Evolutionary conservation across 768 basidiomycete genomes (phyloP).

Genomic region (Kwoniella dejecticola): DNA sequence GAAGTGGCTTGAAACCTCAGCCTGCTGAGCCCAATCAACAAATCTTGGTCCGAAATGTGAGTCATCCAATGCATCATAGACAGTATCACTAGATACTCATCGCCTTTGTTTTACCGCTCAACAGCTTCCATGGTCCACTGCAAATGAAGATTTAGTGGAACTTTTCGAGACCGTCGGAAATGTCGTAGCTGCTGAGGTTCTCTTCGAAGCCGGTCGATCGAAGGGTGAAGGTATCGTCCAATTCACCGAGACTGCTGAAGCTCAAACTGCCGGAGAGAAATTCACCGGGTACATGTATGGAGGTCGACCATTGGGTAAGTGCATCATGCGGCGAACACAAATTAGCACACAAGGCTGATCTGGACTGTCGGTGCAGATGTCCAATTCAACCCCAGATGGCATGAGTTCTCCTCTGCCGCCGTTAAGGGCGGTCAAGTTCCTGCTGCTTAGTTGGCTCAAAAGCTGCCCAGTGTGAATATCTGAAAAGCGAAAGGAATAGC

Average conservation of each 20-base stretch:
- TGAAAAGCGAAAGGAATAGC: too few relatives aligned
- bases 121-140: slow-evolving; percentile 97
- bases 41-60: slow-evolving; percentile 96
- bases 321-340: not conserved
- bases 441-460: slow-evolving; percentile 23
- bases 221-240: slow-evolving; percentile 97
- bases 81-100: too few relatives aligned
- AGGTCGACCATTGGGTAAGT: slow-evolving; percentile 77
- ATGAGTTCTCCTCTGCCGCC: slow-evolving; percentile 83
- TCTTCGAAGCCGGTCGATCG: slow-evolving; percentile 87
- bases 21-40: slow-evolving; percentile 85
- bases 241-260: slow-evolving; percentile 81
- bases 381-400: slow-evolving; percentile 93
- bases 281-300: slow-evolving; percentile 96
- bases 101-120: too few relatives aligned
- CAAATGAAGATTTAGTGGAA: slow-evolving; percentile 97
- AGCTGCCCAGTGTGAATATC: too few relatives aligned
- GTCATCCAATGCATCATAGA: slow-evolving; percentile 58
- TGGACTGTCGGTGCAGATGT: slow-evolving; percentile 63
- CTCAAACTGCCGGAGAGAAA: slow-evolving; percentile 95
- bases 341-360: not conserved
- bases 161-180: slow-evolving; percentile 96
- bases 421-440: slow-evolving; percentile 67
- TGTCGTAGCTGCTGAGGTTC: slow-evolving; percentile 90
- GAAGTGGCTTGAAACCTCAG: slow-evolving; percentile 29